Base-by-base conservation (phyloP, 805 yeast genomes). In the Barnettozyma salicaria region DNA sequence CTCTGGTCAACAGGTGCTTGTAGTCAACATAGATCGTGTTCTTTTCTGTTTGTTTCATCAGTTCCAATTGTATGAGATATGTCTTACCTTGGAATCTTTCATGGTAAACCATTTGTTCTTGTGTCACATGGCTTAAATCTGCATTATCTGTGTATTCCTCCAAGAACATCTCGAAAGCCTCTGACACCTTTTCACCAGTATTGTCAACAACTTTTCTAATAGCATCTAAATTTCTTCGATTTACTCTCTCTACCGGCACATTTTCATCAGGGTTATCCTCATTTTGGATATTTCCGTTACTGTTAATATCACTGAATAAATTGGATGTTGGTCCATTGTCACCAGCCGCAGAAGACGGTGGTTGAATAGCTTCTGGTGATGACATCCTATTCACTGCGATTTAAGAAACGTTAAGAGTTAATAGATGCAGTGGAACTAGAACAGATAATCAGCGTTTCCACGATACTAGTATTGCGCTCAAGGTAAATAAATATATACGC, bases 181-280 rank as follows among this genome's bases (percentile, higher is more conserved):
- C 96, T 30, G 90, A 75, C 13, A 92, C 97, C 49, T 86, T 86
- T 56, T 89, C 97, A 41, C 96, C 97, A 4, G 96, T 87, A 32
- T 78, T 76, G 64, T 92, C 98, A 19, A 76, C 76, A 19, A 92
- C 96, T 55, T 83, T 86, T 19, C 94, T 88, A 37, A 90, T 85
- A 19, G 78, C 77, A 41, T 74, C 68, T 41, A 80, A 65, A 42
- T 75, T 73, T 52, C 80, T 71, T 63, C 82, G 70, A 51, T 71
- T 63, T 42, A 67, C 54, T 21, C 63, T 48, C 18, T 59, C 58
- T 1, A 52, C 40, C 17, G 16, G 45, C 4, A 27, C 40, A 24
- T 47, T 48, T 5, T 19, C 43, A 9, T 35, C 42, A 19, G 44
- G 40, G 12, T 26, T 33, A 8, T 34, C 37, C 4, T 30, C 47